A percentile compares a stretch with the other conserved stretches of the same genome.
These are phyloP conservation scores for Pezizomycotina sp. DNA, from an alignment of 2,329 filamentous ascomycete genomes.

Conservation along the genomic window DNA sequence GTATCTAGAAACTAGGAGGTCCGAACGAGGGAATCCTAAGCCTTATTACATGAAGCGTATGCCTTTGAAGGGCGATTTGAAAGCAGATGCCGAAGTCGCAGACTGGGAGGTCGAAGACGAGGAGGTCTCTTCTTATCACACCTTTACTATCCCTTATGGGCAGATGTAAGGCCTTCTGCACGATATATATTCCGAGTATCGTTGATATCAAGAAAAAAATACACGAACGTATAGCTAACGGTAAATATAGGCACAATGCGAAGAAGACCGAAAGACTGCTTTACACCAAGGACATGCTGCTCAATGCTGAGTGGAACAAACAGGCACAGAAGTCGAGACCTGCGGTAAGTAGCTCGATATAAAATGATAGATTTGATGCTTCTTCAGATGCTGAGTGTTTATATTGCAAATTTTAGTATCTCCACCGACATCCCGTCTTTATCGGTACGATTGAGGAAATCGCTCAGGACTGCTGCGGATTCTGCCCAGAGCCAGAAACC, in stretches of 20 bases:
- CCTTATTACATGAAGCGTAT: constrained; percentile 32
- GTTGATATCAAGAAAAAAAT: background rate
- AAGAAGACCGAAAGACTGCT: constrained; percentile 66
- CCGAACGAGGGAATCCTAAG: constrained; percentile 53
- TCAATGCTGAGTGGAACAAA: constrained; percentile 76
- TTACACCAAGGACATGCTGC: constrained; percentile 62
- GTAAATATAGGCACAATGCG: constrained; percentile 34
- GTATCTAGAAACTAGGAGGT: constrained; percentile 53
- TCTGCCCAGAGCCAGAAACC: constrained; percentile 52
- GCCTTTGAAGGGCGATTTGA: constrained; percentile 56
- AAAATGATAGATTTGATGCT: no score
- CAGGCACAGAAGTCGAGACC: constrained; percentile 43
- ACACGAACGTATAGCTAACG: constrained; percentile 25
- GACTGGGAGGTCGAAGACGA: constrained; percentile 60
- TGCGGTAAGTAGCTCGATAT: no score
- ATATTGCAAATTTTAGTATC: no score
- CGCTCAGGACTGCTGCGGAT: constrained; percentile 65
- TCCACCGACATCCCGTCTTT: constrained; percentile 69
- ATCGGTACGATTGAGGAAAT: constrained; percentile 62
- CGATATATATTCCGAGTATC: background rate
- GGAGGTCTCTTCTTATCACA: constrained; percentile 65
- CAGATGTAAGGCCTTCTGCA: constrained; percentile 15
- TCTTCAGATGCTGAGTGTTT: no score
- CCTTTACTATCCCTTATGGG: constrained; percentile 56
- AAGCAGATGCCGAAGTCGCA: constrained; percentile 52